These are phyloP conservation scores for Fraxinus baroniana DNA, from an alignment of 305 asterid genomes.

Conservation along the genomic window DNA sequence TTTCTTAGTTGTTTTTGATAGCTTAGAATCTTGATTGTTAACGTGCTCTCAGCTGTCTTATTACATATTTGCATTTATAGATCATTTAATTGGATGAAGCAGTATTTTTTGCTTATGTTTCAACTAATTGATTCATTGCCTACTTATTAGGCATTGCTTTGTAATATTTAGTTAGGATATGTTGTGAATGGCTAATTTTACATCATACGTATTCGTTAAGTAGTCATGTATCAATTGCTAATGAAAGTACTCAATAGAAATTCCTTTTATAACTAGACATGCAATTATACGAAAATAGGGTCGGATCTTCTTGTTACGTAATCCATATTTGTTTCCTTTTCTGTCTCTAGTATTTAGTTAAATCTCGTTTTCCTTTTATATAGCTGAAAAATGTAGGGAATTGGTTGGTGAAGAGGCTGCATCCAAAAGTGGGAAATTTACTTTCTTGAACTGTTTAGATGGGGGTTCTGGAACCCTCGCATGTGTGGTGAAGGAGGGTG, in stretches of 20 bases:
- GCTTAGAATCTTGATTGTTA: not conserved
- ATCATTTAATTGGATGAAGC: not conserved
- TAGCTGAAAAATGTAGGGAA: conserved; percentile 88
- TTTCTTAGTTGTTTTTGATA: not conserved
- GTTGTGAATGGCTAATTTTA: not conserved
- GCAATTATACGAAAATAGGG: not conserved
- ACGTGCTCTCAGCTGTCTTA: not conserved
- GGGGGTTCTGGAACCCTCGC: conserved; percentile 81
- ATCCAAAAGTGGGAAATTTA: conserved; percentile 69
- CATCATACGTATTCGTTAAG: not conserved
- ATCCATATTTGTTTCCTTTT: not conserved
- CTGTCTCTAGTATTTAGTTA: not conserved
- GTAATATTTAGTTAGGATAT: not conserved
- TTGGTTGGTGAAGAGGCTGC: conserved; percentile 86
- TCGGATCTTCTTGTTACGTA: not conserved
- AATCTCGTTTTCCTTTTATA: conserved; percentile 14
- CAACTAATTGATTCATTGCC: not conserved
- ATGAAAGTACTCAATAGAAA: not conserved
- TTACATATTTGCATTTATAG: not conserved
- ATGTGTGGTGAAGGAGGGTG: conserved; percentile 82
- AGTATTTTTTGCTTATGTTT: not conserved
- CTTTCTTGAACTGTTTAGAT: conserved; percentile 49
- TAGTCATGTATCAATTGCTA: not conserved
- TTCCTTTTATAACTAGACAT: not conserved
- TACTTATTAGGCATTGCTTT: not conserved